Evolutionary conservation across 208 protist species (phyloP), one percentile per base, ranked within the genome.

Genomic region (Crithidia brevicula): DNA sequence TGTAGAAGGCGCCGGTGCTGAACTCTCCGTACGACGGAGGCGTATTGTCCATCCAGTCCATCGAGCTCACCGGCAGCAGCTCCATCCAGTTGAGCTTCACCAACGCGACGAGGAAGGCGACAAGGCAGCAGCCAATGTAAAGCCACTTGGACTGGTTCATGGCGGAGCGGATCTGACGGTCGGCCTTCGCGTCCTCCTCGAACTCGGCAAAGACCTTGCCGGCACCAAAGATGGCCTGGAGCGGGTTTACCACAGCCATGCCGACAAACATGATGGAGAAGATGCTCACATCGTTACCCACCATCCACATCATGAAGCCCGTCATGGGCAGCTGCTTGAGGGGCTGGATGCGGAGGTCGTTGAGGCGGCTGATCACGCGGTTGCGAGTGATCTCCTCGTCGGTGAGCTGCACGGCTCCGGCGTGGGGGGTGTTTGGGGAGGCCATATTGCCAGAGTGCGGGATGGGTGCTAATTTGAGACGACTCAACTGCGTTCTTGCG

Each of bases 211-310:
- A 95, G 27, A 72, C 56, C 40, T 79, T 85, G 36, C 60, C 50
- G 23, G 72, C 76, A 20, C 65, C 66, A 40, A 89, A 52, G n/a
- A 95, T 89, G 27, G 61, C 72, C 66, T 87, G 79, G 33, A 95
- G 60, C 13, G 90, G 90, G 70, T 80, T 90, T 16, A 89, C 77
- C 51, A 95, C 83, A 4, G 90, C 90, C 87, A 92, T 93, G 61
- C 90, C 87, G 27, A 93, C 83, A 73, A 95, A 93, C 85, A 95
- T 93, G 70, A 95, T 95, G 46, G 90, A 91, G 69, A 93, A 95
- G 40, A 95, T 92, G 65, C 83, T 89, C 15, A 95, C 82, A 10
- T 92, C 86, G 61, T 95, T 95, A 52, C 90, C 90, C 3, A 91
- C 85, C 90, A 95, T 95, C 81, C 82, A 95, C 86, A 95, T 89